These are phyloP conservation scores for Mucor piriformis DNA, from an alignment of 371 early-diverging fungal genomes.

Conservation along the genomic window DNA sequence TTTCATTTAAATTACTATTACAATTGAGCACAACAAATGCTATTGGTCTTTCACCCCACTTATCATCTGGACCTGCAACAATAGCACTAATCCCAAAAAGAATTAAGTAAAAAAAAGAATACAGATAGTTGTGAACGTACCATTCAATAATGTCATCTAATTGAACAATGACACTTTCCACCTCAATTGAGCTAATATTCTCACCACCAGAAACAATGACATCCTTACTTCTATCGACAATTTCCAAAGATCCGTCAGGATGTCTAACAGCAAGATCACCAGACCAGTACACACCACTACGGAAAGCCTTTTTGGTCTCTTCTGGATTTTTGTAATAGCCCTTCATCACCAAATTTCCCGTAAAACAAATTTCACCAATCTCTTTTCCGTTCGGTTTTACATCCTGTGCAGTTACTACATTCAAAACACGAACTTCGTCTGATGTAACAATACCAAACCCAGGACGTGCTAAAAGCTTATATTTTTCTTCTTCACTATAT, in stretches of 20 bases:
- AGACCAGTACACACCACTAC: constrained; percentile 67
- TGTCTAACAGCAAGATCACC: constrained; percentile 73
- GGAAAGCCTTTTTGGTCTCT: constrained; percentile 65
- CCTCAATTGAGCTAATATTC: constrained; percentile 73
- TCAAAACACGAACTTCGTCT: constrained; percentile 64
- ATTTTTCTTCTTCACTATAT: constrained; percentile 43
- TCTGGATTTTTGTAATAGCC: constrained; percentile 57
- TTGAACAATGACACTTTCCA: constrained; percentile 63
- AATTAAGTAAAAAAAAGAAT: not conserved
- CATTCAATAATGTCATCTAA: constrained; percentile 64
- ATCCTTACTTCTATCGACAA: constrained; percentile 72
- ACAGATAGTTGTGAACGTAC: constrained; percentile 17
- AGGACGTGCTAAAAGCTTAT: constrained; percentile 56
- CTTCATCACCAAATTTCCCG: constrained; percentile 69
- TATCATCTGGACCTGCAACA: constrained; percentile 61
- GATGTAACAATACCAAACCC: constrained; percentile 58
- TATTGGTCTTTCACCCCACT: constrained; percentile 76
- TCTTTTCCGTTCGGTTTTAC: constrained; percentile 60
- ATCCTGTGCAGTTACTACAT: constrained; percentile 49
- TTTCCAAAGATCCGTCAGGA: constrained; percentile 67
- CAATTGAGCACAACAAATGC: constrained; percentile 63
- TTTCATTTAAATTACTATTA: constrained; percentile 30
- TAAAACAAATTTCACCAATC: constrained; percentile 68
- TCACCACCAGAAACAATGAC: constrained; percentile 79
- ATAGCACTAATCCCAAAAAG: constrained; percentile 44